Conservation (phyloP, 2,329 filamentous ascomycete genomes). For the Zymoseptoria pseudotritici region DNA sequence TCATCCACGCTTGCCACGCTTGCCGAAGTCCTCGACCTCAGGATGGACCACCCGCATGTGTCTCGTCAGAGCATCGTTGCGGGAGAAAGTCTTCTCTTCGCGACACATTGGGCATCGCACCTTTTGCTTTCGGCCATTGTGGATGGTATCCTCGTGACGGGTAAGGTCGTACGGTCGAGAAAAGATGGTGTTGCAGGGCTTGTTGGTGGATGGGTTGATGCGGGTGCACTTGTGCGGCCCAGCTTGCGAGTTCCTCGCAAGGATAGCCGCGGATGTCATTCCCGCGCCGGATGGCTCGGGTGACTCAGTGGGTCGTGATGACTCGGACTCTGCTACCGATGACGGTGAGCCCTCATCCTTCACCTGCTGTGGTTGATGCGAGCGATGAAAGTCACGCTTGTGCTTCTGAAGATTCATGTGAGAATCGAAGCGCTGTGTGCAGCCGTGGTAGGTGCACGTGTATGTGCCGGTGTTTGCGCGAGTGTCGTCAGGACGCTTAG, state of each 20-base stretch:
- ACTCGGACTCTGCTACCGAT: slow-evolving; percentile 31
- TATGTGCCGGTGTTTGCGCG: slow-evolving; percentile 80
- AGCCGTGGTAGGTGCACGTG: slow-evolving; percentile 92
- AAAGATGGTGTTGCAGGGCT: slow-evolving; percentile 90
- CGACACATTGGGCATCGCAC: slow-evolving; percentile 87
- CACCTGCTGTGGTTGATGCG: slow-evolving; percentile 45
- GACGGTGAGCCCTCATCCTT: slow-evolving; percentile 27
- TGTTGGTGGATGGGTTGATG: slow-evolving; percentile 89
- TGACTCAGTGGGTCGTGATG: slow-evolving; percentile 26
- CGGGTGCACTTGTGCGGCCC: slow-evolving; percentile 89
- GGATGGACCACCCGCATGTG: slow-evolving; percentile 95
- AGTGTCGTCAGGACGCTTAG: slow-evolving; percentile 54
- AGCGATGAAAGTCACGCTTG: slow-evolving; percentile 86
- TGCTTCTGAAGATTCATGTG: slow-evolving; percentile 85
- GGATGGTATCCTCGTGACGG: slow-evolving; percentile 93
- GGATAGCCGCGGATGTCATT: slow-evolving; percentile 48
- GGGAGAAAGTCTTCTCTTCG: slow-evolving; percentile 94
- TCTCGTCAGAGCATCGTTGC: slow-evolving; percentile 86
- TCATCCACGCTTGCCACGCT: slow-evolving; percentile 42
- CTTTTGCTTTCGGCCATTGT: slow-evolving; percentile 90
- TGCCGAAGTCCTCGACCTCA: slow-evolving; percentile 74
- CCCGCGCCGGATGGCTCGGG: slow-evolving; percentile 27
- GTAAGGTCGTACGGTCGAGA: slow-evolving; percentile 95
- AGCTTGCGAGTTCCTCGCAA: slow-evolving; percentile 72
- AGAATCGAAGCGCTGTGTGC: slow-evolving; percentile 79